Evolutionary conservation across 2,329 filamentous ascomycete genomes (phyloP).

Genomic region (Ophiostoma perfectum): DNA sequence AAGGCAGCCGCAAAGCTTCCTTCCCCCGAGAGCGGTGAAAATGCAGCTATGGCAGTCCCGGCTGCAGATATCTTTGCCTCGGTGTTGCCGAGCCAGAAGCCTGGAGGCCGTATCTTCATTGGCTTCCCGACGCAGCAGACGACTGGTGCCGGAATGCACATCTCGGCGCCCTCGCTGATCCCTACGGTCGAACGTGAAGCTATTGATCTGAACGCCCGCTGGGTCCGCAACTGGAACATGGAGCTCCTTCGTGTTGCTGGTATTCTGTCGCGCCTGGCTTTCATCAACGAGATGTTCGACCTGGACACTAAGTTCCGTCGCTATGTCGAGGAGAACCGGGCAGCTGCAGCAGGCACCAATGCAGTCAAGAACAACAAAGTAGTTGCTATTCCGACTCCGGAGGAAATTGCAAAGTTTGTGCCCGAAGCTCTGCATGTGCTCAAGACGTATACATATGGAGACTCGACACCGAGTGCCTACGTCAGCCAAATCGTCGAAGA

Average conservation of each 20-base stretch:
- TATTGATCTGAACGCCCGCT: constrained; percentile 92
- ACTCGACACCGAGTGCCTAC: constrained; percentile 81
- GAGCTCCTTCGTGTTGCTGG: constrained; percentile 89
- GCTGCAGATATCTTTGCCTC: constrained; percentile 80
- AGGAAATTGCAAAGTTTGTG: constrained; percentile 61
- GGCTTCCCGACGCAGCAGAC: constrained; percentile 97
- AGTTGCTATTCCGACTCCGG: constrained; percentile 39
- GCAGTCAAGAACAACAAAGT: constrained; percentile 13
- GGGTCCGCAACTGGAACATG: constrained; percentile 91
- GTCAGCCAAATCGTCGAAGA: constrained; percentile 87
- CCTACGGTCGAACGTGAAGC: constrained; percentile 95
- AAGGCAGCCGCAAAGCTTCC: constrained; percentile 33
- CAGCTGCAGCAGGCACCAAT: not conserved
- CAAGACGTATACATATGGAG: constrained; percentile 79
- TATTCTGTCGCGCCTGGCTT: constrained; percentile 83
- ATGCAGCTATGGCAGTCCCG: constrained; percentile 39
- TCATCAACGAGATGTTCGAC: constrained; percentile 77
- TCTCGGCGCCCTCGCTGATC: constrained; percentile 93
- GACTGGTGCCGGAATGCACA: constrained; percentile 86
- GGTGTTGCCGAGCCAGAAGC: constrained; percentile 78
- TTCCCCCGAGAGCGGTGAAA: constrained; percentile 31
- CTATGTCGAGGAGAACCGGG: constrained; percentile 28
- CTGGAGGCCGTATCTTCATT: constrained; percentile 84
- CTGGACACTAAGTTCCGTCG: constrained; percentile 58
- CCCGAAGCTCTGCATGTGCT: constrained; percentile 77